phyloP scores from a whole-genome alignment of 148 eudicot species.

The Rhododendron kiyosumense region DNA sequence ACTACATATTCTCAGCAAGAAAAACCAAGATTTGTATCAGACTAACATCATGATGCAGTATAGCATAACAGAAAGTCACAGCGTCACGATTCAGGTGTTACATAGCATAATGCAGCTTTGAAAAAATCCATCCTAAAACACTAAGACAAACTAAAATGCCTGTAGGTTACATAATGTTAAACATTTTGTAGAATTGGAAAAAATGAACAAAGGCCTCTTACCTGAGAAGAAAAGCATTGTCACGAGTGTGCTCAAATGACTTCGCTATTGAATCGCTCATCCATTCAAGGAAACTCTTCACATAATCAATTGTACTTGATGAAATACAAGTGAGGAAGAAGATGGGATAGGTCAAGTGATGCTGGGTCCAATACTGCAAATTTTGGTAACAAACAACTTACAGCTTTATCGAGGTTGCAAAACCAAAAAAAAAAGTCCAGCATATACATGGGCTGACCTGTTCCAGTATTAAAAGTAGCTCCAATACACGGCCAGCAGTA shows the following conservation, averaged over 20 bases:
- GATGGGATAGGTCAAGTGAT: constrained; percentile 83
- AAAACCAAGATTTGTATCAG: neutral
- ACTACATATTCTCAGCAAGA: neutral
- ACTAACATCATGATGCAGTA: neutral
- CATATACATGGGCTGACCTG: constrained; percentile 47
- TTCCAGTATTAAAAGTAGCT: constrained; percentile 70
- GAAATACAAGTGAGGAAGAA: constrained; percentile 85
- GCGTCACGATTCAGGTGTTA: neutral
- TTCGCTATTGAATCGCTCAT: constrained; percentile 96
- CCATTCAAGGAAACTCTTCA: constrained; percentile 95
- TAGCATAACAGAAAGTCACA: neutral
- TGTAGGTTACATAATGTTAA: neutral
- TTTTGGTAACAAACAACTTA: constrained; percentile 14
- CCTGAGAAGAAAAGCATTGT: constrained; percentile 89
- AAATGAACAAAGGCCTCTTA: constrained; percentile 26
- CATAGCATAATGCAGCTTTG: neutral
- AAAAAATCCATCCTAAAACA: neutral
- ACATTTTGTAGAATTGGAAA: neutral
- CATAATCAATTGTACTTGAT: constrained; percentile 91
- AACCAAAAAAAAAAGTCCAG: neutral
- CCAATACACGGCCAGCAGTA: constrained; percentile 94
- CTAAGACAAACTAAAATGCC: neutral
- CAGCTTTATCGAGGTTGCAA: neutral
- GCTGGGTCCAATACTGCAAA: constrained; percentile 92
- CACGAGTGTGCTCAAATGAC: constrained; percentile 92